Base-by-base conservation (phyloP, 2,329 filamentous ascomycete genomes). In the Nigrospora oryzae region DNA sequence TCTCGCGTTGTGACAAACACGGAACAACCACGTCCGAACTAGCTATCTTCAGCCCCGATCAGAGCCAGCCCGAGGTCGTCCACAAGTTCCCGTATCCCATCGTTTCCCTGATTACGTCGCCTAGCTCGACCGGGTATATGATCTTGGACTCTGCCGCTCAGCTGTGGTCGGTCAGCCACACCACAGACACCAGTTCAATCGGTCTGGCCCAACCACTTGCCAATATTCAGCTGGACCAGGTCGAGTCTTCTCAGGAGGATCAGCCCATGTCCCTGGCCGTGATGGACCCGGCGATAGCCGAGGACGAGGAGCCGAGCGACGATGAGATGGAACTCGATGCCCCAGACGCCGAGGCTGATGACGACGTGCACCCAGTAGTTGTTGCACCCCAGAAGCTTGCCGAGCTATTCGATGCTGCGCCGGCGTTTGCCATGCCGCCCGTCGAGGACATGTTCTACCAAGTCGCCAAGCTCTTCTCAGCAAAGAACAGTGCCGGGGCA, bases 381-480 rank as follows among this genome's bases (percentile, higher is more conserved):
- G 76, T 89, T 15, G 70, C 81, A 36, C 77, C 82, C 40, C 82
- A 89, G 56, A 77, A 79, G 51, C 66, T 90, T 44, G 74, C 83
- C 6, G 74, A 80, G 42, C 75, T 90, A 34, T 89, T 90, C 51
- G 83, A 89, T 50, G 71, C 74, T 13, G 79, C 79, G 2, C 80
- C 83, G 2, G 76, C 81, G 4, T 85, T 84, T 57, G 81, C 83
- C 1, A 74, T 84, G 56, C 81, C 83, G 17, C 79, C 84, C 11
- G 77, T 90, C 17, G 80, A 84, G 61, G 85, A 89, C 50, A 75
- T 88, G 67, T 89, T 90, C 58, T 81, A 84, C 61, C 79, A 81
- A 61, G 81, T 91, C 35, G 76, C 84, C 12, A 77, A 70, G 5
- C 58, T 87, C 50, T 80, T 85, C 59, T 74, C 77, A 1, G 68